A percentile compares a stretch with the other conserved stretches of the same genome.
Conservation (phyloP, 805 yeast genomes). For the Spathaspora sp. region DNA sequence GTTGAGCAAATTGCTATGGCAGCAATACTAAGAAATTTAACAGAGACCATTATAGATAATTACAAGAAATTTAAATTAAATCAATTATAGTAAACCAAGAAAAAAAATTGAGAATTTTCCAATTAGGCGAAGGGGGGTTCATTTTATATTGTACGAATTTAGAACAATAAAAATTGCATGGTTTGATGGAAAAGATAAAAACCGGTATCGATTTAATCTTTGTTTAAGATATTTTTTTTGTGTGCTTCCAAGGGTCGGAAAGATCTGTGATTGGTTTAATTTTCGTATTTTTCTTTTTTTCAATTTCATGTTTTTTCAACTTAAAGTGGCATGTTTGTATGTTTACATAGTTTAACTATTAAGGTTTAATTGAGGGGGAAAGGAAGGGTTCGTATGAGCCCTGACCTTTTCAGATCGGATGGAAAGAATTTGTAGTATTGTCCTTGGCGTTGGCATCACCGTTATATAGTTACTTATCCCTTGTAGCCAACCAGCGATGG, state of each 20-base stretch:
- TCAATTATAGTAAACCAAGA: no score
- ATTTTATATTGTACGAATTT: not conserved
- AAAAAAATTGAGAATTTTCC: not conserved
- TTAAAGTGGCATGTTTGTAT: not conserved
- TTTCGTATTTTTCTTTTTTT: not conserved
- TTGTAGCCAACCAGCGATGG: no score
- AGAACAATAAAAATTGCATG: not conserved
- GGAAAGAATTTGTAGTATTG: no score
- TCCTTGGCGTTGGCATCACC: no score
- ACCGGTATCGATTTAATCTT: not conserved
- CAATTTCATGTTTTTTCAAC: not conserved
- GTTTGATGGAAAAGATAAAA: not conserved
- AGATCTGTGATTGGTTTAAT: not conserved
- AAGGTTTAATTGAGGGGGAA: no score
- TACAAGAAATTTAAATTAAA: not conserved
- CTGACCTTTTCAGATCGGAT: no score
- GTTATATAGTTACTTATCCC: no score
- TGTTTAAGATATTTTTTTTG: not conserved
- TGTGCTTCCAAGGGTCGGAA: not conserved
- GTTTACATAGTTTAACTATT: not conserved
- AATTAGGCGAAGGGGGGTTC: not conserved
- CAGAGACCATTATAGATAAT: slow-evolving; percentile 7
- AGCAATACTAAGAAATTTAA: slow-evolving; percentile 5
- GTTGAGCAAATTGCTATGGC: slow-evolving; percentile 1
- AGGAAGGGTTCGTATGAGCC: no score